Conservation (phyloP, 805 yeast genomes). For the Ogataea salicorniae region DNA sequence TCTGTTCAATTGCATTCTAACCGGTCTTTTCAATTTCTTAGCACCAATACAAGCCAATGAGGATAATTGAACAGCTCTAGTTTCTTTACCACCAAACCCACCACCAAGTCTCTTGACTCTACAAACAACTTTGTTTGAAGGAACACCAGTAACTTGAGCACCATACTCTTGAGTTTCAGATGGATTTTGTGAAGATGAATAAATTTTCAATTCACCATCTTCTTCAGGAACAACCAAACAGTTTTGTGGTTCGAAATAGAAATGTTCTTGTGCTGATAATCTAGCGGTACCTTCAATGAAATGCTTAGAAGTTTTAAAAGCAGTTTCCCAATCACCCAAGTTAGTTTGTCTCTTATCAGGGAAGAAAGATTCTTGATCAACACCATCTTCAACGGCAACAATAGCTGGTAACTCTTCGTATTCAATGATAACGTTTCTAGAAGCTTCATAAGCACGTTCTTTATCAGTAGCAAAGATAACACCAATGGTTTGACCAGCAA, state of each 20-base stretch:
- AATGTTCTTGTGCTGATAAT: slow-evolving; percentile 46
- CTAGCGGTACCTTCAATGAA: slow-evolving; percentile 35
- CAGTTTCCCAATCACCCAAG: slow-evolving; percentile 38
- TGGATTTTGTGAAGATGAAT: slow-evolving; percentile 41
- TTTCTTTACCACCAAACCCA: slow-evolving; percentile 48
- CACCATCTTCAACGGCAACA: slow-evolving; percentile 40
- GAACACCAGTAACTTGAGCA: slow-evolving; percentile 39
- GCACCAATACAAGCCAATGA: slow-evolving; percentile 39
- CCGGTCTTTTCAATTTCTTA: slow-evolving; percentile 37
- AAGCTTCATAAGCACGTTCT: slow-evolving; percentile 38
- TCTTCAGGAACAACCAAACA: slow-evolving; percentile 41
- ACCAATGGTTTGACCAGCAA: slow-evolving; percentile 41
- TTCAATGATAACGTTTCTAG: slow-evolving; percentile 36
- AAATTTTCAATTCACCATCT: slow-evolving; percentile 41
- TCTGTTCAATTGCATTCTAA: slow-evolving; percentile 36
- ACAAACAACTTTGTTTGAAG: slow-evolving; percentile 36
- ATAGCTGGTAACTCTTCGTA: slow-evolving; percentile 39
- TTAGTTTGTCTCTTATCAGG: slow-evolving; percentile 29
- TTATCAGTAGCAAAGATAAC: slow-evolving; percentile 35
- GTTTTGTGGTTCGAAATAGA: slow-evolving; percentile 44
- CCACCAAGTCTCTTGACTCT: slow-evolving; percentile 43
- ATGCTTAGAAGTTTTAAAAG: slow-evolving; percentile 29
- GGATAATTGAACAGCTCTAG: slow-evolving; percentile 35
- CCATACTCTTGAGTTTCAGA: slow-evolving; percentile 39
- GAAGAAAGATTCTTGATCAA: slow-evolving; percentile 36